Conservation (phyloP, 2,329 filamentous ascomycete genomes). For the Myotisia sp. region DNA sequence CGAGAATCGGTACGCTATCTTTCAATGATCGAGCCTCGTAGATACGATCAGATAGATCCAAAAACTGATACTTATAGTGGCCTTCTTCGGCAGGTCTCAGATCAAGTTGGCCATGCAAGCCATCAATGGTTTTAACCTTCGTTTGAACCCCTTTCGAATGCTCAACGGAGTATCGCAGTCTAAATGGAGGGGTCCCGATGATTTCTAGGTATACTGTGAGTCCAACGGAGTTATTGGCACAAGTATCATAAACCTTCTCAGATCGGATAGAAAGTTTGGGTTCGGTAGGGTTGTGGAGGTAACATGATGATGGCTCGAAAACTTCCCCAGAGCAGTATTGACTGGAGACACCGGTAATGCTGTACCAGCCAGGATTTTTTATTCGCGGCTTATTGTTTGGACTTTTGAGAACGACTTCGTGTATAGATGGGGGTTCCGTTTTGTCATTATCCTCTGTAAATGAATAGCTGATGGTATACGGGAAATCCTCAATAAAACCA, state of each 20-base stretch:
- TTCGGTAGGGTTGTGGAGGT: conserved; percentile 80
- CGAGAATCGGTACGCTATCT: conserved; percentile 49
- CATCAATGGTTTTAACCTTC: conserved; percentile 45
- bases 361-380: conserved; percentile 71
- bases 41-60: conserved; percentile 64
- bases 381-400: conserved; percentile 53
- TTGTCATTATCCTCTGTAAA: conserved; percentile 51
- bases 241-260: conserved; percentile 85
- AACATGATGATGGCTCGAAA: conserved; percentile 82
- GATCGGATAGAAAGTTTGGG: conserved; percentile 59
- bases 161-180: conserved; percentile 61
- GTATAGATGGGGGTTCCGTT: conserved; percentile 38
- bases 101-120: conserved; percentile 69
- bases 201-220: conserved; percentile 78
- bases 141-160: conserved; percentile 43
- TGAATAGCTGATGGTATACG: conserved; percentile 62
- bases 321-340: conserved; percentile 77
- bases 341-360: conserved; percentile 62
- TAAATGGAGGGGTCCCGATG: conserved; percentile 82
- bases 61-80: conserved; percentile 74
- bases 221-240: conserved; percentile 83
- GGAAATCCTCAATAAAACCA: conserved; percentile 43
- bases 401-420: conserved; percentile 43
- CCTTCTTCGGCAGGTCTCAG: conserved; percentile 70
- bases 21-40: conserved; percentile 55